A percentile compares a stretch with the other conserved stretches of the same genome.
Conservation (phyloP, 257 asterid species). For the Henckelia pumila region DNA sequence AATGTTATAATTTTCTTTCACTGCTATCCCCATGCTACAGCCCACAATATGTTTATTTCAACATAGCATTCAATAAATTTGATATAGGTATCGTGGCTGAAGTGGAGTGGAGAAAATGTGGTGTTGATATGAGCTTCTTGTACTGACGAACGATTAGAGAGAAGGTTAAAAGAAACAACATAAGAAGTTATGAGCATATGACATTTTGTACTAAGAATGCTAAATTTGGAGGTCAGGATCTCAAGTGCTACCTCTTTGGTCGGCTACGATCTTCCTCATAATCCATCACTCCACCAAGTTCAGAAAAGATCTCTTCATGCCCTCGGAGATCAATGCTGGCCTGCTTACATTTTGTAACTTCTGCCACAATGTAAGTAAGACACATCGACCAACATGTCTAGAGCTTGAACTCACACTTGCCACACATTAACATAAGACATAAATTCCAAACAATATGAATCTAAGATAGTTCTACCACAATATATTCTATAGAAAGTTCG, state of each 20-base stretch:
- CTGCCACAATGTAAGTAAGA: constrained; percentile 97
- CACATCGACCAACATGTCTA: constrained; percentile 70
- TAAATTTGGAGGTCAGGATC: constrained; percentile 12
- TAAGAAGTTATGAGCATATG: neutral
- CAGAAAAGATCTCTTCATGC: constrained; percentile 83
- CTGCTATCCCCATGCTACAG: neutral
- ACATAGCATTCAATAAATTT: constrained; percentile 1
- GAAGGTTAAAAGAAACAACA: constrained; percentile 16
- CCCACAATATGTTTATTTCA: neutral
- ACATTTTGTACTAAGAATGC: constrained; percentile 20
- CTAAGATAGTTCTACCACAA: constrained; percentile 8
- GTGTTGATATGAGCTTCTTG: neutral
- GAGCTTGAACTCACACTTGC: constrained; percentile 34
- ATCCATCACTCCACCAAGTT: constrained; percentile 96
- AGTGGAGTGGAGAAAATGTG: neutral
- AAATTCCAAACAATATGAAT: neutral
- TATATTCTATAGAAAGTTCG: neutral
- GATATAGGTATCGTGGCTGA: neutral
- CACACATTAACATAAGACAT: neutral
- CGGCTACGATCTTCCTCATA: constrained; percentile 88
- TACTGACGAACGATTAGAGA: constrained; percentile 8
- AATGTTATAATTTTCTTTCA: constrained; percentile 1
- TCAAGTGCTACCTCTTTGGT: constrained; percentile 70
- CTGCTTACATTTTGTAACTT: constrained; percentile 95
- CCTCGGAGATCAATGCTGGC: constrained; percentile 74